A percentile compares a stretch with the other conserved stretches of the same genome.
Conservation (phyloP, 345 rosid species). For the Euclidium syriacum region DNA sequence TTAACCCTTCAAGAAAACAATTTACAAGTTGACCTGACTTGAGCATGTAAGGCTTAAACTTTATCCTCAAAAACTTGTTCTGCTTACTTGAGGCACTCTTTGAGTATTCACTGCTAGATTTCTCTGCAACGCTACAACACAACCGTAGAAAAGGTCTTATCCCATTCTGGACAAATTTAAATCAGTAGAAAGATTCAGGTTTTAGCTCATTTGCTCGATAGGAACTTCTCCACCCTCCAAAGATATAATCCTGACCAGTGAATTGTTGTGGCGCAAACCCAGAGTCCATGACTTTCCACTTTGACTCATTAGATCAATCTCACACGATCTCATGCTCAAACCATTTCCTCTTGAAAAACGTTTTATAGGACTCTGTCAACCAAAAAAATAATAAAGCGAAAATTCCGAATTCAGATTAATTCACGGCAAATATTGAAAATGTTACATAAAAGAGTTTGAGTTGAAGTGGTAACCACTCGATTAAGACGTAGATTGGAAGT, state of each 20-base stretch:
- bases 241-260: not conserved
- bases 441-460: not conserved
- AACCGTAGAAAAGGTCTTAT: constrained; percentile 4
- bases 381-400: not conserved
- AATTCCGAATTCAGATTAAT: not conserved
- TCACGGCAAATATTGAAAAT: not conserved
- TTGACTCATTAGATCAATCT: not conserved
- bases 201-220: not conserved
- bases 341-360: not conserved
- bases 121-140: not conserved
- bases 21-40: not conserved
- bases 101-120: not conserved
- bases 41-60: not conserved
- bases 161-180: not conserved
- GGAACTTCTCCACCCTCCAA: constrained; percentile 7
- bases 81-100: not conserved
- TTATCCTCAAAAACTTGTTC: not conserved
- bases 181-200: not conserved
- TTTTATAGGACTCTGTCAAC: not conserved
- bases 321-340: not conserved
- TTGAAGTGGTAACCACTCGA: not conserved
- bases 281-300: not conserved
- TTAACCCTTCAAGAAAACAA: not conserved
- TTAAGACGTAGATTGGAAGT: not conserved
- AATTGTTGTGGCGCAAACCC: not conserved